These are phyloP conservation scores for Coemansia sp. DNA, from an alignment of 371 early-diverging fungal genomes.

Conservation along the genomic window DNA sequence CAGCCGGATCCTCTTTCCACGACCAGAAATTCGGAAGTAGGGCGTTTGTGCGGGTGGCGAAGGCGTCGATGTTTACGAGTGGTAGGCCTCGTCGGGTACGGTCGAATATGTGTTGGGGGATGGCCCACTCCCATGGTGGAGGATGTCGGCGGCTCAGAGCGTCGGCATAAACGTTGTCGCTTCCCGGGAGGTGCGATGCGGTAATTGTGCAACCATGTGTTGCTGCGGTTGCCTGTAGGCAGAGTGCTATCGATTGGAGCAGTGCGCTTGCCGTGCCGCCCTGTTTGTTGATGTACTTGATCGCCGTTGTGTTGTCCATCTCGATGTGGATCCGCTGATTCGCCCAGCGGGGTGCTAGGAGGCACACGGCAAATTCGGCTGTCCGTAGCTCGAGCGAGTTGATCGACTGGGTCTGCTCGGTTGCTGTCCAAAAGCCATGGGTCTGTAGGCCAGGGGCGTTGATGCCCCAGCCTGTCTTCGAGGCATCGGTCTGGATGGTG, in stretches of 20 bases:
- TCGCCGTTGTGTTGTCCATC: conserved; percentile 6
- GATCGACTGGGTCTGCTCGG: not conserved
- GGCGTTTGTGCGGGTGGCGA: conserved; percentile 32
- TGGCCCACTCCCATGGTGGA: conserved; percentile 10
- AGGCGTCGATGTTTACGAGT: conserved; percentile 36
- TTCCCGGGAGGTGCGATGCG: conserved; percentile 11
- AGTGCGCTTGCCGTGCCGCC: conserved; percentile 7
- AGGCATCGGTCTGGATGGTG: not conserved
- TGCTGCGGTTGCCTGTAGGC: not conserved
- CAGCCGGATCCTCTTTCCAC: no score
- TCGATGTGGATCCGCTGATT: not conserved
- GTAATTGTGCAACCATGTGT: not conserved
- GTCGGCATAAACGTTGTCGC: not conserved
- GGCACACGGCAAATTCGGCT: not conserved
- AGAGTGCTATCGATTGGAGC: not conserved
- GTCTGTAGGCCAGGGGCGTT: not conserved
- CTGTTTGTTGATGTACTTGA: not conserved
- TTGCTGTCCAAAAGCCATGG: not conserved
- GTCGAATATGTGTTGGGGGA: conserved; percentile 1
- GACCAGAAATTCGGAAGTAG: no score
- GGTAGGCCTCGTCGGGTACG: not conserved
- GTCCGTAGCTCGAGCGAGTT: not conserved
- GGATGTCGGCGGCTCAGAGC: not conserved
- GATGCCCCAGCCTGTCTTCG: conserved; percentile 4
- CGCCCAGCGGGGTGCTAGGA: not conserved